Conservation (phyloP, 257 asterid species). For the Capsicum chinense region DNA sequence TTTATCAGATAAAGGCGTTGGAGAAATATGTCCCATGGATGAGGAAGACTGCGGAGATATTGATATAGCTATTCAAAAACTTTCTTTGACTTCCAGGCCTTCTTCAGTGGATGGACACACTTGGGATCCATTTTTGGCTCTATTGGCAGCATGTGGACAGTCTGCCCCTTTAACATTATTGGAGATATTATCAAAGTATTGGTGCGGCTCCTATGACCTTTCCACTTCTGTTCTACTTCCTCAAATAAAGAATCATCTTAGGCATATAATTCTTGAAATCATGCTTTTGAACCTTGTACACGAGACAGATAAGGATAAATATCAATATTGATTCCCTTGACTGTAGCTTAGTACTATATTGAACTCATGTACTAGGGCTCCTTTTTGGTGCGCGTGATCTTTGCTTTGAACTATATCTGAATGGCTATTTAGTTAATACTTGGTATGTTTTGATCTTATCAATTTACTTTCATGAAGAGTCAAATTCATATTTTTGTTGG, state of each 20-base stretch:
- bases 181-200: conserved; percentile 58
- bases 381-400: conserved; percentile 7
- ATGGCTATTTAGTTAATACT: neutral
- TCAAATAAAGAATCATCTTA: neutral
- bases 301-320: neutral
- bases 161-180: conserved; percentile 62
- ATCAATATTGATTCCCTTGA: neutral
- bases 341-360: conserved; percentile 2
- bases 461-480: conserved; percentile 17
- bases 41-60: conserved; percentile 62
- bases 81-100: conserved; percentile 68
- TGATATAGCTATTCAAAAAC: conserved; percentile 61
- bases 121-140: conserved; percentile 78
- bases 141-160: conserved; percentile 87
- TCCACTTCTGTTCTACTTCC: conserved; percentile 20
- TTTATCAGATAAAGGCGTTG: conserved; percentile 24
- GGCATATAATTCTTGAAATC: conserved; percentile 22
- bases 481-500: conserved; percentile 19
- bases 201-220: conserved; percentile 55
- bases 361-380: neutral
- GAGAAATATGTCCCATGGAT: conserved; percentile 24
- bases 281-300: conserved; percentile 20
- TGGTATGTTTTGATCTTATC: neutral
- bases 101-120: conserved; percentile 57
- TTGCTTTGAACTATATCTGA: neutral